Evolutionary conservation across 2,329 filamentous ascomycete species (phyloP), one percentile per base, ranked within the genome.

Genomic region (Microthyrium microscopicum): DNA sequence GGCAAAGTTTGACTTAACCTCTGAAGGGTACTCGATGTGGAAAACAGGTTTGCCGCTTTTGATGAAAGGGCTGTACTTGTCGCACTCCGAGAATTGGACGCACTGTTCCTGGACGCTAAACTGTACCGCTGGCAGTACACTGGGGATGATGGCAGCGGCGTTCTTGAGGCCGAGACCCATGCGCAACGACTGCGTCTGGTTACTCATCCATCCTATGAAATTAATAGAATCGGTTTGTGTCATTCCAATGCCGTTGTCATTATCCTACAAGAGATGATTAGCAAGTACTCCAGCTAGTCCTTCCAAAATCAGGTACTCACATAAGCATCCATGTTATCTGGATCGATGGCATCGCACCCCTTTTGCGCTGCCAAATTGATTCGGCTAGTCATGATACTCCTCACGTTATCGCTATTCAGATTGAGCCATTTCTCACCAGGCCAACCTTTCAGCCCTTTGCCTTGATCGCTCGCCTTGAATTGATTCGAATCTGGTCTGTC

Each of bases 101-200:
- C 77, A 81, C 53, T 79, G 66, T 57, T 81, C 77, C 50, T 79
- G 77, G 43, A 82, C 73, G 5, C 62, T 65, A 53, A 76, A 82
- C 45, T 77, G 60, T 34, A 77, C 65, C 4, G 64, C 50, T 20
- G 57, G 49, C 5, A 68, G 51, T 3, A 69, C 61, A 2, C 50
- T 40, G 5, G 48, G 37, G 35, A 80, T 68, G 40, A 82, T 73
- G 27, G 56, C 60, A 9, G 60, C 68, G 2, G 69, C 71, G 46
- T 81, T 82, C 55, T 82, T 82, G 35, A 82, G 60, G 1, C 77
- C 77, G 7, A 73, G 61, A 1, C 69, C 62, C 48, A 82, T 55
- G 39, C 68, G 68, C 29, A 62, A 60, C 5, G 52, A 49, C 26
- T 59, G 54, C 3, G 75, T 66, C 43, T 68, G 58, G 9, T 49